Evolutionary conservation across 306 rosid genomes (phyloP), one percentile per base, ranked within the genome.

Genomic region (Clitoria ternatea): DNA sequence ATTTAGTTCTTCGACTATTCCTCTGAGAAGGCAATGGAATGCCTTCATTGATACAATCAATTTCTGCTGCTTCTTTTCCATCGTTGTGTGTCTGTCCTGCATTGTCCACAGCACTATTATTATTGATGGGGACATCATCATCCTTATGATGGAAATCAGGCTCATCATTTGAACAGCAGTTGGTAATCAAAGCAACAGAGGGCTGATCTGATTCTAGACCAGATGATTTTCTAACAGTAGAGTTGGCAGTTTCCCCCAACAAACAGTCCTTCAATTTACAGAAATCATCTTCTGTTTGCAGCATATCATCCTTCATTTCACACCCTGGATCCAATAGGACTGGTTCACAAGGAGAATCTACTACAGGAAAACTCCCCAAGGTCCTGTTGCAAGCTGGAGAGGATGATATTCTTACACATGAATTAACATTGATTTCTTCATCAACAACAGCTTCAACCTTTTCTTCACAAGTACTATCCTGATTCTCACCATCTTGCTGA

Each of bases 1-100:
- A 62, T 85, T 77, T 79, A 64, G 78, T 85, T 78, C 86, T 85
- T 66, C 66, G 86, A 45, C 78, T 75, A 55, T 60, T 86, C 78
- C 84, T 86, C 70, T 56, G 86, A 79, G 91, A 66, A 71, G 93
- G 83, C 50, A 75, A 70, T 44, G 77, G 40, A 9, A 23, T 79
- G 54, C 76, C 77, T 50, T 85, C 85, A 72, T 77, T 32, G 71
- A 78, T 35, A 83, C 62, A 61, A 56, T 75, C 87, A 79, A 85
- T 80, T 77, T 70, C 61, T 29, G 66, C 79, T 48, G 26, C 53
- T 67, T 72, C 85, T 72, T 81, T 84, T 71, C 84, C 83, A 57
- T 75, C 85, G 74, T 77, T 47, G 72, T 75, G 81, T 52, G 64
- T 74, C 77, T 61, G 74, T 18, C 70, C 80, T 70, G 73, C 72